Conservation (phyloP, 495 filamentous ascomycete species). For the Talaromyces adpressus region DNA sequence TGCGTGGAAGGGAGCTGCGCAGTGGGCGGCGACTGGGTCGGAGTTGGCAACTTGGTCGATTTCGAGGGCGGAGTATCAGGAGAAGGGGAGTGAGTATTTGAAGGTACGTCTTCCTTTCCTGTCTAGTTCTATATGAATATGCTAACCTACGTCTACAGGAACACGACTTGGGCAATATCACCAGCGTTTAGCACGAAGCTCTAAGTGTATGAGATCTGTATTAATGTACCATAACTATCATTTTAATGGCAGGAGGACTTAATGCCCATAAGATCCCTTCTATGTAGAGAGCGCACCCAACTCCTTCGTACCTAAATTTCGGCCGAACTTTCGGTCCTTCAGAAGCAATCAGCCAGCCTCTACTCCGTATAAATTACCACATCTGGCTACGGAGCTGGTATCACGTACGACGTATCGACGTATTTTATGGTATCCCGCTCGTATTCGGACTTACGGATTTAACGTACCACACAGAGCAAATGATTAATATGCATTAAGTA, state of each 20-base stretch:
- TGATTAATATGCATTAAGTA: background rate
- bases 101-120: constrained; percentile 51
- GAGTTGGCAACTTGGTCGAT: constrained; percentile 38
- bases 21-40: constrained; percentile 52
- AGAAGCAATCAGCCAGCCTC: too few species aligned
- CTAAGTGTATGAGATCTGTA: background rate
- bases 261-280: too few species aligned
- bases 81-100: constrained; percentile 80
- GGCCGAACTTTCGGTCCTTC: too few species aligned
- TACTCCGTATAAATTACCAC: too few species aligned
- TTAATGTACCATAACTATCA: background rate
- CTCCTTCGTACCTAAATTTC: too few species aligned
- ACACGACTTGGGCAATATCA: constrained; percentile 1
- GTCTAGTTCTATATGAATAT: too few species aligned
- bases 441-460: background rate
- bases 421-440: background rate
- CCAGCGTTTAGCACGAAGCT: background rate
- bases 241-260: background rate
- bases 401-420: background rate
- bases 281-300: too few species aligned
- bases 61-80: constrained; percentile 68
- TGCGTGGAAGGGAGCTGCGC: constrained; percentile 87
- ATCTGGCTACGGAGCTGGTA: background rate
- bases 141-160: background rate
- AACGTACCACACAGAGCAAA: background rate